Base-by-base conservation (phyloP, 164 flowering plant species). In the Stephania japonica region DNA sequence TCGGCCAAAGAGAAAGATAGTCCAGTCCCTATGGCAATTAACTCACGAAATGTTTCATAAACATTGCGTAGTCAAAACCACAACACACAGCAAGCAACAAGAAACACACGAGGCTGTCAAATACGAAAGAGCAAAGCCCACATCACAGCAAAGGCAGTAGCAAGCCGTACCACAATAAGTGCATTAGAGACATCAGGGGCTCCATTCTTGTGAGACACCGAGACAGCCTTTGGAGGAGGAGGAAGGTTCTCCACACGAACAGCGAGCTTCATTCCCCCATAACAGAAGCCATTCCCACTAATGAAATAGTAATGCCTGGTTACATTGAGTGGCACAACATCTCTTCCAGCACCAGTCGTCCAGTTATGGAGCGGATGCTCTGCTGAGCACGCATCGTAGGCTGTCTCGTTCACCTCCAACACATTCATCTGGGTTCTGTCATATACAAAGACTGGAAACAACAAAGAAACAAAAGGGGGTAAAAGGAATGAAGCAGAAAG, bases 291-390 rank as follows among this genome's bases (percentile, higher is more conserved):
- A 6, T 84, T 84, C 62, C 91, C 85, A 42, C 89, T 88, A 23
- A 87, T 80, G 84, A 89, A 82, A 73, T 89, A 91, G 78, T 82
- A 86, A 49, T 77, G 49, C 7, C 80, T 80, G 16, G 93, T 86
- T 62, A 73, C 84, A 63, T 88, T 89, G 66, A 91, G 87, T 5
- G 83, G 89, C 69, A 87, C 90, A 67, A 88, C 90, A 56, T 89
- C 97, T 47, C 97, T 79, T 26, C 97, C 97, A 6, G 93, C 93
- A 32, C 97, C 97, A 0, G 77, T 80, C 0, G 93, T 87, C 81
- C 81, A 87, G 50, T 87, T 89, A 80, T 78, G 82, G 24, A 88
- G 66, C 0, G 87, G 87, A 72, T 88, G 83, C 16, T 84, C 86
- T 0, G 86, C 43, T 47, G 68, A 87, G 88, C 93, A 91, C 0